Evolutionary conservation across 805 yeast genomes (phyloP).

Genomic region (Saccharomycopsis javanensis): DNA sequence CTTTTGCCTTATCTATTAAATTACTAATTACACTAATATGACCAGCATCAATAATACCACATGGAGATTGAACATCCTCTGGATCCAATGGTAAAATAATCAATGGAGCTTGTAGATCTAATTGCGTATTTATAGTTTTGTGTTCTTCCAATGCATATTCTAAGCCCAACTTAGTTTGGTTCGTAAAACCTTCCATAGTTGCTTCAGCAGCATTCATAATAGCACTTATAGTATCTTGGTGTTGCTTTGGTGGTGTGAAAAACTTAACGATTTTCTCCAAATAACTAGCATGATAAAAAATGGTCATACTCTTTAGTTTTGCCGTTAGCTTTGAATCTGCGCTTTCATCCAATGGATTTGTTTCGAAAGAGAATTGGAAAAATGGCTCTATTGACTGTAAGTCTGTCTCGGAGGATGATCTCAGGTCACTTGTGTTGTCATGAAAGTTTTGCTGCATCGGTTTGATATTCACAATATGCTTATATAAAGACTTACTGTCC

Average conservation of each 20-base stretch:
- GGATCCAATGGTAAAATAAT: slow-evolving; percentile 81
- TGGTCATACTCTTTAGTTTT: slow-evolving; percentile 75
- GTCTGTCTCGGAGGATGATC: not conserved
- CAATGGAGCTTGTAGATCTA: slow-evolving; percentile 91
- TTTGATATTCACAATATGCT: slow-evolving; percentile 79
- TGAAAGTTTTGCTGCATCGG: slow-evolving; percentile 39
- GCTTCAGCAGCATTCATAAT: slow-evolving; percentile 92
- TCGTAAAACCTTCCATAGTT: slow-evolving; percentile 82
- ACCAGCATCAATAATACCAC: slow-evolving; percentile 91
- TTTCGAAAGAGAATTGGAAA: slow-evolving; percentile 73
- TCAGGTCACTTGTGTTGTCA: slow-evolving; percentile 13
- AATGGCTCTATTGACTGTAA: slow-evolving; percentile 43
- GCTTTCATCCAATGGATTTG: slow-evolving; percentile 71
- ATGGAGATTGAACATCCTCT: slow-evolving; percentile 70
- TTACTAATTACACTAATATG: slow-evolving; percentile 80
- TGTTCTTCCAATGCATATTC: slow-evolving; percentile 94
- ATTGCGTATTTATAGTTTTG: slow-evolving; percentile 72
- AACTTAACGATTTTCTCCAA: slow-evolving; percentile 65
- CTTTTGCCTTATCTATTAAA: slow-evolving; percentile 57
- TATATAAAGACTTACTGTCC: slow-evolving; percentile 66
- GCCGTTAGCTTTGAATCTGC: slow-evolving; percentile 75
- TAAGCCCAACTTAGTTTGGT: slow-evolving; percentile 83
- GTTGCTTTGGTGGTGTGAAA: slow-evolving; percentile 80
- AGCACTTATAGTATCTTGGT: slow-evolving; percentile 80
- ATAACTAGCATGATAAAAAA: slow-evolving; percentile 79